Evolutionary conservation across 2,329 filamentous ascomycete genomes (phyloP), one percentile per base, ranked within the genome.

Genomic region (Teratosphaeriaceae sp.): DNA sequence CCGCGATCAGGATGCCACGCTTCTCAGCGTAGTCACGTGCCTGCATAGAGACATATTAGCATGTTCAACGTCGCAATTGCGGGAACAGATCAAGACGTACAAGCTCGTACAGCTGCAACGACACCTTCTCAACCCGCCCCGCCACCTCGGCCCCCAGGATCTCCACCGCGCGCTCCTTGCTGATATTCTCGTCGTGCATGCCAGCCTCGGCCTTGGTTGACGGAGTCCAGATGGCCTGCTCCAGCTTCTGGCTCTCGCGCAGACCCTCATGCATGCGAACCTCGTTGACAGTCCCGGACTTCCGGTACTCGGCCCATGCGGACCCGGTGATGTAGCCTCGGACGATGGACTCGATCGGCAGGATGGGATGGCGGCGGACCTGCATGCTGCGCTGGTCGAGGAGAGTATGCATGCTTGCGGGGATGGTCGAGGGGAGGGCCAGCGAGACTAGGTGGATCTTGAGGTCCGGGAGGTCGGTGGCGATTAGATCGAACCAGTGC

Each of bases 321-420:
- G 80, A 85, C 33, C 88, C 88, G 5, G 88, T 88, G 61, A 95
- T 80, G 69, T 94, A 94, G 53, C 88, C 88, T 45, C 88, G 80
- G n/a, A 94, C 85, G 49, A 90, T 90, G 33, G 81, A 84, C 66
- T 90, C 85, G 49, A 94, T 73, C 19, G 85, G 85, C 46, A 94
- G 79, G 50, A 92, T 79, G 55, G 81, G 77, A 45, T 88, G 73
- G 51, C 79, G 79, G 48, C 81, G 79, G 43, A 90, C 84, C 52
- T 80, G 76, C 88, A 94, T 94, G 61, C 76, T 80, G 46, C 88
- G 81, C 54, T 77, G 72, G 42, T 77, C 73, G 27, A 76, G 64
- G 47, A 55, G 27, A 21, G 49, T n/a, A 1, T 46, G 41, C 15
- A 54, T 36, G 5, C 45, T 31, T 2, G 40, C 23, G 1, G 59